Evolutionary conservation across 805 yeast species (phyloP).

Genomic region (Blastobotrys attinorum): DNA sequence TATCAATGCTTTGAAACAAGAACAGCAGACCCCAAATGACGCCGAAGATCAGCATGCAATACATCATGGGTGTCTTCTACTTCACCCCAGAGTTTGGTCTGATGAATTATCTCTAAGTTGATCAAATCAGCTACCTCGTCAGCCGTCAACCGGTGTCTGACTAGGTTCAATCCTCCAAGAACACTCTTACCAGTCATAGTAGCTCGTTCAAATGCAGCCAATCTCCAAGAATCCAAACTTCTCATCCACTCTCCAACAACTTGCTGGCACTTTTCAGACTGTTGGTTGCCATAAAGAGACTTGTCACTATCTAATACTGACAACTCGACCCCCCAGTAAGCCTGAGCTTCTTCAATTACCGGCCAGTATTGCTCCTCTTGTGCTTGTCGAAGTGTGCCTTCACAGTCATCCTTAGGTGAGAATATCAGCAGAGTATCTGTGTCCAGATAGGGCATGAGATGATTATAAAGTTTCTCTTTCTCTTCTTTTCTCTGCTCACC

Average conservation of each 20-base stretch:
- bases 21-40: conserved; percentile 76
- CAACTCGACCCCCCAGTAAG: conserved; percentile 43
- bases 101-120: conserved; percentile 73
- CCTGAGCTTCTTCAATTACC: conserved; percentile 58
- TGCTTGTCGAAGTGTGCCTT: conserved; percentile 69
- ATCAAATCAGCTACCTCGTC: conserved; percentile 73
- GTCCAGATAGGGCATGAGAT: conserved; percentile 74
- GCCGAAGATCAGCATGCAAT: conserved; percentile 80
- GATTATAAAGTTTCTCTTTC: conserved; percentile 50
- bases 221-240: conserved; percentile 59
- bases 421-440: conserved; percentile 89
- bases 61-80: conserved; percentile 98
- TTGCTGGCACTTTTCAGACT: conserved; percentile 47
- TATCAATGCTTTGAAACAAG: conserved; percentile 34
- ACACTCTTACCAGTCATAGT: conserved; percentile 80
- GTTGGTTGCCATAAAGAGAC: conserved; percentile 76
- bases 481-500: conserved; percentile 31
- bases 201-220: conserved; percentile 87
- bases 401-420: conserved; percentile 73
- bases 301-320: conserved; percentile 69
- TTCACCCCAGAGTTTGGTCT: conserved; percentile 93
- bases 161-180: conserved; percentile 64
- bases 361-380: conserved; percentile 77
- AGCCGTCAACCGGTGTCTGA: conserved; percentile 38
- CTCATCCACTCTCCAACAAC: conserved; percentile 62